phyloP scores from a whole-genome alignment of 805 yeast species.

The Pichia thaimueangensis region DNA sequence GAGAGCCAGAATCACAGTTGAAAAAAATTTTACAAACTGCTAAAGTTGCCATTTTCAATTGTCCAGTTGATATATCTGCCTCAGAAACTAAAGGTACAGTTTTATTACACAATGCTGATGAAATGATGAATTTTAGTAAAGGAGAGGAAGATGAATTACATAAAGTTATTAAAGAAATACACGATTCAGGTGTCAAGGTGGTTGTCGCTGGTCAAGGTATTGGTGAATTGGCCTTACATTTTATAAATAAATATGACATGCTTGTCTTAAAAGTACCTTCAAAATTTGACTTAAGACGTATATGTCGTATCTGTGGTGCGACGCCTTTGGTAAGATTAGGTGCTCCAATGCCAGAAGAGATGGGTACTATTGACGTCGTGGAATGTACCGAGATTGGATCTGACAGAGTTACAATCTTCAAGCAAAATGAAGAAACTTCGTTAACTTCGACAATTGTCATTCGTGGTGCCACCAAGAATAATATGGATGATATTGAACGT shows the following conservation, averaged over 20 bases:
- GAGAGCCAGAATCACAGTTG: constrained; percentile 91
- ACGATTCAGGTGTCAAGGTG: constrained; percentile 79
- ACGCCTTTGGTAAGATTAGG: constrained; percentile 92
- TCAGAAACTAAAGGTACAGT: constrained; percentile 99
- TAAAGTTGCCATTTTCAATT: constrained; percentile 87
- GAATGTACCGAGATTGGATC: constrained; percentile 96
- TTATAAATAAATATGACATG: constrained; percentile 78
- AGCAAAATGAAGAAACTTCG: constrained; percentile 63
- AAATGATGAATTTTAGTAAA: constrained; percentile 91
- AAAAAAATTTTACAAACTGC: constrained; percentile 57
- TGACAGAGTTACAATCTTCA: constrained; percentile 90
- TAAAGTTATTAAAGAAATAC: constrained; percentile 71
- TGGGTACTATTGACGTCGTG: constrained; percentile 81
- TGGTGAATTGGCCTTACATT: constrained; percentile 91
- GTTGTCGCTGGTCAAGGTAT: constrained; percentile 92
- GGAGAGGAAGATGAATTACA: constrained; percentile 96
- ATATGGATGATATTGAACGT: constrained; percentile 90
- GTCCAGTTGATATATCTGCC: constrained; percentile 90
- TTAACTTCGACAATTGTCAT: constrained; percentile 88
- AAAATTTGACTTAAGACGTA: constrained; percentile 88
- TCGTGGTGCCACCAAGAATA: constrained; percentile 94
- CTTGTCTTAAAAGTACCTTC: constrained; percentile 86
- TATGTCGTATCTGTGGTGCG: constrained; percentile 95
- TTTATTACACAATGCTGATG: constrained; percentile 88
- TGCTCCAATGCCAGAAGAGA: constrained; percentile 91